Base-by-base conservation (phyloP, 139 green algal species). In the Closterium sp. region DNA sequence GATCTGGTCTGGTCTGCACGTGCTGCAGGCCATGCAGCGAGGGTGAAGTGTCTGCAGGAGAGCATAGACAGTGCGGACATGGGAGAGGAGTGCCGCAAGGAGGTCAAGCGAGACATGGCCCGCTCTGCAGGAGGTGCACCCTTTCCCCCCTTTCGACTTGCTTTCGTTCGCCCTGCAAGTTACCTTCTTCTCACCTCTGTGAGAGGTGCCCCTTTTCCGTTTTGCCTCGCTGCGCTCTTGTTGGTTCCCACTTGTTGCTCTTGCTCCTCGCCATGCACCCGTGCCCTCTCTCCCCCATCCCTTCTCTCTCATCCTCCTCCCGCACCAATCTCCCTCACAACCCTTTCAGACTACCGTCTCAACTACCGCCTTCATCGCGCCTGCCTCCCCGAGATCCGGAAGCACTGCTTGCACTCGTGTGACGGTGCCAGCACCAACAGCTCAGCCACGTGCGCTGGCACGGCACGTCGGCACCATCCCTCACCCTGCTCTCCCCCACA, bases 311-410 rank as follows among this genome's bases (percentile, higher is more conserved):
- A 42, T 24, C 42, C 34, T 88, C 13, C 34, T 88, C 27, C 3
- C 24, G 2, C 30, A 89, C 28, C 30, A 9, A 11, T 27, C 62
- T 31, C 21, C 89, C 30, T 13, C 27, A 2, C 34, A 1, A 32
- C 84, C 24, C 28, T 9, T 87, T 94, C 30, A 92, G 97, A 98
- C 94, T 98, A 97, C 95, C 95, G 97, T 31, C 95, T 99, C 27
- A 99, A 98, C 95, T 97, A 96, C 92, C 95, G 97, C 29, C 95
- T 99, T 22, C 89, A 92, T 31, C 96, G 95, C 28, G 94, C 95
- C 0, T 99, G 97, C 95, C 90, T 97, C 42, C 89, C 86, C 2
- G 97, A 98, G 91, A 94, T 98, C 9, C 31, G 95, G 0, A 89
- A 42, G 22, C 91, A 98, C 42, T 99, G 97, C 95, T n/a, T 62